A percentile compares a stretch with the other conserved stretches of the same genome.
phyloP scores from a whole-genome alignment of 352 stramenopile genomes.

The Phytopythium oedochilum region DNA sequence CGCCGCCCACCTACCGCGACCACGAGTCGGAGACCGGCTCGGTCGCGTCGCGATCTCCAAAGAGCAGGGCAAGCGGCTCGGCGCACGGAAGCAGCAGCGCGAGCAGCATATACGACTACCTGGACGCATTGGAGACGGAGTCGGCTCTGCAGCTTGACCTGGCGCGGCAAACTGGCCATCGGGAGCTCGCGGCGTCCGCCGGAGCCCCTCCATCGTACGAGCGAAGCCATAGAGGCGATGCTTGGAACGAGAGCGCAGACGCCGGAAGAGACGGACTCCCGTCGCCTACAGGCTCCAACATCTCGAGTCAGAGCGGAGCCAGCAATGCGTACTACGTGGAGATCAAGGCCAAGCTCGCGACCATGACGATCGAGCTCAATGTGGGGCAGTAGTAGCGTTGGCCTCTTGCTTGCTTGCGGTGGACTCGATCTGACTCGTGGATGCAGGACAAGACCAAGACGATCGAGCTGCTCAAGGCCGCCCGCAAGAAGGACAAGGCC shows the following conservation, averaged over 20 bases:
- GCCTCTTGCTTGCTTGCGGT: neutral
- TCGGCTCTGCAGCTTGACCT: constrained; percentile 44
- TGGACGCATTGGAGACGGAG: constrained; percentile 70
- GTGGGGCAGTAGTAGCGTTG: constrained; percentile 11
- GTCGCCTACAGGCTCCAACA: constrained; percentile 25
- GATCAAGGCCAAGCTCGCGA: constrained; percentile 80
- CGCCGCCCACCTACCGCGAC: constrained; percentile 30
- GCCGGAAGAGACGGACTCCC: neutral
- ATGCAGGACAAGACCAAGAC: constrained; percentile 79
- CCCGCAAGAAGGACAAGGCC: constrained; percentile 67
- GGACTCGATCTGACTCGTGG: constrained; percentile 1
- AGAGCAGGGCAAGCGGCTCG: constrained; percentile 7
- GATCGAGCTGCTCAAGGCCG: constrained; percentile 73
- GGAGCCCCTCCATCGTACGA: neutral
- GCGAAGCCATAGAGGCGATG: neutral
- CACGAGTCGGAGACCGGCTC: constrained; percentile 21
- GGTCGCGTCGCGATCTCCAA: constrained; percentile 19
- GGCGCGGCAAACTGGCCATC: constrained; percentile 6
- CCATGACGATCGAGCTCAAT: constrained; percentile 73
- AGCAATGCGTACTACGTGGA: constrained; percentile 61
- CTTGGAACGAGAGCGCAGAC: constrained; percentile 4
- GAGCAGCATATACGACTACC: constrained; percentile 73
- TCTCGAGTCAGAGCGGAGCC: constrained; percentile 24
- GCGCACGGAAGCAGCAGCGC: constrained; percentile 10
- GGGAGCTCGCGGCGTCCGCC: neutral